Conservation (phyloP, 1,139 yeast genomes). For the Pichia sp. region DNA sequence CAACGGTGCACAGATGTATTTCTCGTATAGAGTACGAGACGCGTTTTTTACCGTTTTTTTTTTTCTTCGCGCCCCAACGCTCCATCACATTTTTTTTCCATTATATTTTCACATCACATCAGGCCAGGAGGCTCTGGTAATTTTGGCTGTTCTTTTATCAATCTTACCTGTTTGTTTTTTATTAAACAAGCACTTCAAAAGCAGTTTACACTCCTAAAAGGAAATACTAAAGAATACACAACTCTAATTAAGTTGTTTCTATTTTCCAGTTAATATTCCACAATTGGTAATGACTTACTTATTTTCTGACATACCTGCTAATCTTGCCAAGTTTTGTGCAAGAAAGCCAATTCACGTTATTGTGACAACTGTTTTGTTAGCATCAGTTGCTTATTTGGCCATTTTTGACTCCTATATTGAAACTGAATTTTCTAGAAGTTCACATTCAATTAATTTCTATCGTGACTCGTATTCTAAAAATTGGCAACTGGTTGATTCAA, state of each 20-base stretch:
- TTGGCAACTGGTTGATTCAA: slow-evolving; percentile 10
- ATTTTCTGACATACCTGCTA: slow-evolving; percentile 30
- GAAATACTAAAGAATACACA: neutral
- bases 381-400: slow-evolving; percentile 76
- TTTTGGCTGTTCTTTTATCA: neutral
- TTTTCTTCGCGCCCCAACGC: neutral
- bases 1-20: neutral
- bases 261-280: neutral
- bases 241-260: neutral
- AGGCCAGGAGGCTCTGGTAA: neutral
- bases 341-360: slow-evolving; percentile 86
- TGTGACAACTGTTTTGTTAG: slow-evolving; percentile 63
- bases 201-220: neutral
- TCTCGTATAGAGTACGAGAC: neutral
- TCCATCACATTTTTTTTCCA: neutral
- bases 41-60: neutral
- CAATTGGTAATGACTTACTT: slow-evolving; percentile 15
- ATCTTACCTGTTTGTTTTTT: neutral
- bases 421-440: slow-evolving; percentile 16
- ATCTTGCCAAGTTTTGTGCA: slow-evolving; percentile 61
- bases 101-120: neutral
- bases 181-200: neutral
- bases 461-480: slow-evolving; percentile 4
- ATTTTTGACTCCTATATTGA: slow-evolving; percentile 69
- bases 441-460: slow-evolving; percentile 9